A percentile compares a stretch with the other conserved stretches of the same genome.
These are phyloP conservation scores for Dichotomopilus funicola DNA, from an alignment of 2,329 filamentous ascomycete species.

Conservation along the genomic window DNA sequence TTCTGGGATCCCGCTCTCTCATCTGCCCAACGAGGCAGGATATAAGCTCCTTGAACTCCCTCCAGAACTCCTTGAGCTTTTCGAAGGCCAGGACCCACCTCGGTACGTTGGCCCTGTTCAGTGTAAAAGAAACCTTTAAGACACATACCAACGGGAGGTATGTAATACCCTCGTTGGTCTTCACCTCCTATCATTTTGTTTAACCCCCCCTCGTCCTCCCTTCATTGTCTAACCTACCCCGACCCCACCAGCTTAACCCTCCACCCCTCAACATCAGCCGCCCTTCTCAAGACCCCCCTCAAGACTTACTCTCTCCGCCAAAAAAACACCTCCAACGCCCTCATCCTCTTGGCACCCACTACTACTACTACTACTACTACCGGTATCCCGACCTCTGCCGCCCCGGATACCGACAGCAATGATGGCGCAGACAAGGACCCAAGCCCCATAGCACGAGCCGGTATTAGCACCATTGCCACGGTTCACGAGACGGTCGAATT, in stretches of 20 bases:
- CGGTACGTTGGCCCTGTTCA: constrained; percentile 34
- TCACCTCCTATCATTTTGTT: background rate
- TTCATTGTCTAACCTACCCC: constrained; percentile 5
- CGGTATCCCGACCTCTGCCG: background rate
- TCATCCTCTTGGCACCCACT: constrained; percentile 44
- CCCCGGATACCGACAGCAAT: constrained; percentile 2
- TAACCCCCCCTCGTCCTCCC: background rate
- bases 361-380: background rate
- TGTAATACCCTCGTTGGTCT: background rate
- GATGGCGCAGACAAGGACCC: constrained; percentile 10
- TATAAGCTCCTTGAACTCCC: constrained; percentile 60
- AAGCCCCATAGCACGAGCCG: constrained; percentile 23
- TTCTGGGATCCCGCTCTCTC: constrained; percentile 44
- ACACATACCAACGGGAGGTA: too few species aligned
- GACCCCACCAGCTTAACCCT: constrained; percentile 37
- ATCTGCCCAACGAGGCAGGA: constrained; percentile 41
- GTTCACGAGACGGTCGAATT: constrained; percentile 59
- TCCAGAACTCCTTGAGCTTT: constrained; percentile 47
- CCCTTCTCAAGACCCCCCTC: constrained; percentile 44
- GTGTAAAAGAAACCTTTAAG: too few species aligned
- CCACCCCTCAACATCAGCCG: constrained; percentile 44
- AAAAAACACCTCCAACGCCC: constrained; percentile 62
- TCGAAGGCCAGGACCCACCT: constrained; percentile 49
- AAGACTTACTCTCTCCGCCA: constrained; percentile 55
- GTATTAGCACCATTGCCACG: constrained; percentile 46